Conservation (phyloP, 148 eudicot genomes). For the Cornus kousa region DNA sequence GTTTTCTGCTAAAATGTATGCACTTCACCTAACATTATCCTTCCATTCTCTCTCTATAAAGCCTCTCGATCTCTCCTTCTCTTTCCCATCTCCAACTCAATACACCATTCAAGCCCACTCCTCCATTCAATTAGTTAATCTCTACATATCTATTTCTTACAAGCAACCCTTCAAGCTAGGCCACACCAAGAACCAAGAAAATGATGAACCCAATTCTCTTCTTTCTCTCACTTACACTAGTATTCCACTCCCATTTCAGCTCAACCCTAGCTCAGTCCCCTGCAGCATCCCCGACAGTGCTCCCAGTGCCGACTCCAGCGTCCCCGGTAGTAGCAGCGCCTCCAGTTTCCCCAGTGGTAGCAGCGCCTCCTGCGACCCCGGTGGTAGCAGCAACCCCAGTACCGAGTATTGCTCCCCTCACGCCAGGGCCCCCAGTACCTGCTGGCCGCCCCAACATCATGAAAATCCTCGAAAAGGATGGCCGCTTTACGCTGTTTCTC, state of each 20-base stretch:
- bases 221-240: not conserved
- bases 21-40: not conserved
- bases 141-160: too few relatives aligned
- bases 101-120: not conserved
- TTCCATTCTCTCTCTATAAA: conserved; percentile 19
- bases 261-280: conserved; percentile 38
- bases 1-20: conserved; percentile 10
- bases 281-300: too few relatives aligned
- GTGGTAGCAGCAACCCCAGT: too few relatives aligned
- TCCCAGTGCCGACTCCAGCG: too few relatives aligned
- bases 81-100: not conserved
- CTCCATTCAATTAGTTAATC: not conserved
- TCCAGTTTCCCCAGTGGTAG: too few relatives aligned
- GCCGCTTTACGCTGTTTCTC: conserved; percentile 68
- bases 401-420: not conserved
- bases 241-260: conserved; percentile 22
- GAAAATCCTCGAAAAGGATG: conserved; percentile 37
- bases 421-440: conserved; percentile 24
- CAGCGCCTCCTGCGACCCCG: too few relatives aligned
- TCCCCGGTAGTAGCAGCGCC: too few relatives aligned
- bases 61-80: not conserved
- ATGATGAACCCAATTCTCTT: conserved; percentile 20
- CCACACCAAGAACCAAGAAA: not conserved
- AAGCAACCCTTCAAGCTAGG: too few relatives aligned
- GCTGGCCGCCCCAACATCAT: conserved; percentile 68